phyloP scores from a whole-genome alignment of 2,329 filamentous ascomycete genomes.

The Pseudogymnoascus sp. region DNA sequence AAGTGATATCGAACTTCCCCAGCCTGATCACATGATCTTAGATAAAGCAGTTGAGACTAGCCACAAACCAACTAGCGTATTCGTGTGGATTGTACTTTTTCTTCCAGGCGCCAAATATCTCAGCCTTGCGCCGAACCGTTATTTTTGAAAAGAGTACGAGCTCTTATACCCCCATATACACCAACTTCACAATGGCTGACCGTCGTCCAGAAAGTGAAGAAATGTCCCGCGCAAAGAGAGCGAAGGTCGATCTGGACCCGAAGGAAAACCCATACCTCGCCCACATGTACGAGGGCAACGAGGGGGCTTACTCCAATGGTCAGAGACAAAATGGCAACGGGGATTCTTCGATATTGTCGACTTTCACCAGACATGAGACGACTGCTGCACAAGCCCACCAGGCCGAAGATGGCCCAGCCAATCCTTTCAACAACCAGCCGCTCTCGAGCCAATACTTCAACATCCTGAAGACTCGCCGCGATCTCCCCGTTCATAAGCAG shows the following conservation, averaged over 20 bases:
- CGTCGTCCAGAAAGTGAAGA: conserved; percentile 44
- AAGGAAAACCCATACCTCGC: conserved; percentile 79
- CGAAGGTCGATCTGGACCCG: conserved; percentile 38
- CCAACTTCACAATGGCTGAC: conserved; percentile 39
- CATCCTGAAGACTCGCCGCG: conserved; percentile 75
- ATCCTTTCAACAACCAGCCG: conserved; percentile 72
- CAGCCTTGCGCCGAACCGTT: conserved; percentile 5
- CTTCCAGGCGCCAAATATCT: conserved; percentile 8
- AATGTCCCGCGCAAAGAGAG: conserved; percentile 38
- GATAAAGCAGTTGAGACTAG: neutral
- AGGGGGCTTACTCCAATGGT: conserved; percentile 26
- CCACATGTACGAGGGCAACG: conserved; percentile 63
- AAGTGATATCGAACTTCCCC: neutral
- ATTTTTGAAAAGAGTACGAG: conserved; percentile 8
- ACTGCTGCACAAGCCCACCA: conserved; percentile 65
- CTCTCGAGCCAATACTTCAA: conserved; percentile 82
- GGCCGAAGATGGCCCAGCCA: conserved; percentile 72
- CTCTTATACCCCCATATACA: conserved; percentile 3
- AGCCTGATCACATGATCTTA: neutral
- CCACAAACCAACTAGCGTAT: neutral
- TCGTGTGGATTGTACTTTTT: conserved; percentile 5
- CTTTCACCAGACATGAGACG: conserved; percentile 69
- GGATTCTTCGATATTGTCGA: conserved; percentile 40
- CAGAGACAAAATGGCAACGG: conserved; percentile 25
- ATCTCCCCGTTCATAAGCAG: conserved; percentile 87